phyloP scores from a whole-genome alignment of 805 yeast genomes.

The Wickerhamomyces bisporus region DNA sequence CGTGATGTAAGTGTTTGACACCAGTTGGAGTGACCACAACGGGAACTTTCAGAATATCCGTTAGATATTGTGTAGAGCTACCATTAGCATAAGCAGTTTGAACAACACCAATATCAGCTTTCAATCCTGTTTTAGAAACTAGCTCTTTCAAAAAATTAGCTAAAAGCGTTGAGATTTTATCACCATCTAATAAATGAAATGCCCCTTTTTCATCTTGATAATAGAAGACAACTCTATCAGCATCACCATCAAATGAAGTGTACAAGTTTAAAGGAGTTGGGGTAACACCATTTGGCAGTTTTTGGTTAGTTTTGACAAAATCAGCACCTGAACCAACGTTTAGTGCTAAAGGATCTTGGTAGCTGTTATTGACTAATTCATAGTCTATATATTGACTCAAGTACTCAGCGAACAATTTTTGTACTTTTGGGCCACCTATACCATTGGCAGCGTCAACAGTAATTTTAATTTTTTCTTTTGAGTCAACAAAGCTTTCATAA shows the following conservation, averaged over 20 bases:
- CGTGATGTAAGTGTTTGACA: slow-evolving; percentile 91
- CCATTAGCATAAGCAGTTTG: slow-evolving; percentile 99
- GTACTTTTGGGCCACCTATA: slow-evolving; percentile 81
- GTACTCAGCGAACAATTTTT: slow-evolving; percentile 38
- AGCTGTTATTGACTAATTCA: slow-evolving; percentile 50
- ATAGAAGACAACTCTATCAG: slow-evolving; percentile 88
- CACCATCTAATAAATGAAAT: slow-evolving; percentile 80
- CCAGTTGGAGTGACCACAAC: slow-evolving; percentile 93
- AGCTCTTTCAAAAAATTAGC: slow-evolving; percentile 61
- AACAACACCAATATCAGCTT: slow-evolving; percentile 65
- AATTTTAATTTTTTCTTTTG: slow-evolving; percentile 34
- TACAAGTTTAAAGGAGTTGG: slow-evolving; percentile 47
- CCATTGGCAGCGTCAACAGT: slow-evolving; percentile 93
- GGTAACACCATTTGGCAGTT: slow-evolving; percentile 56
- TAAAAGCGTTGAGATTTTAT: slow-evolving; percentile 81
- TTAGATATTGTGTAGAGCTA: slow-evolving; percentile 70
- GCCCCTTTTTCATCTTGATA: slow-evolving; percentile 34
- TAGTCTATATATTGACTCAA: slow-evolving; percentile 38
- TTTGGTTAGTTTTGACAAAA: slow-evolving; percentile 85
- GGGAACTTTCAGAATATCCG: slow-evolving; percentile 58
- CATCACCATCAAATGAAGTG: slow-evolving; percentile 95
- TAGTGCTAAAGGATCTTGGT: slow-evolving; percentile 48
- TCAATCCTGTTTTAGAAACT: slow-evolving; percentile 38
- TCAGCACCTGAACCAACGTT: slow-evolving; percentile 93
- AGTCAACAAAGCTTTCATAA: slow-evolving; percentile 23